A percentile compares a stretch with the other conserved stretches of the same genome.
Conservation (phyloP, 2,329 filamentous ascomycete genomes). For the Sarocladiaceae sp. region DNA sequence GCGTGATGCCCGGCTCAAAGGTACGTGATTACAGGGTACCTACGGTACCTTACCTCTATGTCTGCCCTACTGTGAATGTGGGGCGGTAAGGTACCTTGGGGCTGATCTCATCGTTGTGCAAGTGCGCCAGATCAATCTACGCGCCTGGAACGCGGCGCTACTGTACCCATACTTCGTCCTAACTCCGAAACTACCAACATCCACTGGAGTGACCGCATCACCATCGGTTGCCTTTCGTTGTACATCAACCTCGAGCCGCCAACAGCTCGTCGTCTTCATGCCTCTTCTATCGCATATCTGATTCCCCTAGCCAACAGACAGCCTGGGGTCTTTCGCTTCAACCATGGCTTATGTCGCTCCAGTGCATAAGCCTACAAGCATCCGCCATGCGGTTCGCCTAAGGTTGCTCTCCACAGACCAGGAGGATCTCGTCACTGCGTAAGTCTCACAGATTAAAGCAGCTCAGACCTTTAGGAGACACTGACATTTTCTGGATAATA, state of each 20-base stretch:
- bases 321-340: too few relatives aligned
- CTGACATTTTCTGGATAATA: conserved; percentile 25
- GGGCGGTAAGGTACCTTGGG: too few relatives aligned
- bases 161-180: background rate
- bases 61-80: too few relatives aligned
- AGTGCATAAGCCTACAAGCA: conserved; percentile 85
- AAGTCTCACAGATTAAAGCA: conserved; percentile 30
- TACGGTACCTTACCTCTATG: too few relatives aligned
- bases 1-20: too few relatives aligned
- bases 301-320: too few relatives aligned
- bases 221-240: background rate
- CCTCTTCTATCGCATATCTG: background rate
- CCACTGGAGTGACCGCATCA: conserved; percentile 9
- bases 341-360: conserved; percentile 90
- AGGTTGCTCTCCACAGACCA: conserved; percentile 67
- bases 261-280: background rate
- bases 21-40: too few relatives aligned
- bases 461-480: background rate
- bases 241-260: background rate
- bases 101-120: background rate
- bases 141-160: conserved; percentile 8
- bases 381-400: conserved; percentile 79
- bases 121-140: background rate
- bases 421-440: conserved; percentile 85
- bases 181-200: conserved; percentile 1